Evolutionary conservation across 129 eudicot genomes (phyloP), one percentile per base, ranked within the genome.

Genomic region (Apium graveolens): DNA sequence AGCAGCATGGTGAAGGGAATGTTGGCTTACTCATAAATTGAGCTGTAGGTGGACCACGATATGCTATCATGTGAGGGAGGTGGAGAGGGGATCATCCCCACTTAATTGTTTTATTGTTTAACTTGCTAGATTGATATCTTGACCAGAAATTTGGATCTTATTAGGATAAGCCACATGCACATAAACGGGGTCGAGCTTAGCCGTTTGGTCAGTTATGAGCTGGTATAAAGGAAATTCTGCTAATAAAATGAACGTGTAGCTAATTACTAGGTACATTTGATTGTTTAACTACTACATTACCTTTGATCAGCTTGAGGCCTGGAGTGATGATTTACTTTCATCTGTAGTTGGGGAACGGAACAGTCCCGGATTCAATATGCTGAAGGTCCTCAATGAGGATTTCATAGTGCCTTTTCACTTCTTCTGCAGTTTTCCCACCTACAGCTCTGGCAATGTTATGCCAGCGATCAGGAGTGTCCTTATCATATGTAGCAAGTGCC

Each of bases 391-490:
- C 85, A 2, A 90, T 60, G 43, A 92, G 96, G 78, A 86, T 55
- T 62, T 86, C 88, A 70, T 92, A 92, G 84, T 88, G 97, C 81
- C 84, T 79, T 81, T 90, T 92, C 74, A 92, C 97, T 84, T 92
- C 89, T 76, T 92, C 91, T 14, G 79, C 86, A 29, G 97, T 88
- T 82, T 92, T 92, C 18, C 88, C 97, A 78, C 87, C 96, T 8
- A 92, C 96, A 0, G 87, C 87, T 73, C 76, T 83, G 21, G 96
- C 97, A 77, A 89, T 80, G 44, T 86, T 88, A 70, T 83, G 89
- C 97, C 97, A 92, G 18, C 89, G 81, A 78, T 92, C 97, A 18
- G 91, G 93, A 43, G 93, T 88, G 83, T 88, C 93, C 71, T 78
- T 78, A 55, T 90, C 97, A 45, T 83, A 88, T 24, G 79, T 41